Conservation (phyloP, 768 basidiomycete species). For the Chalciporus pseudorubinellus region DNA sequence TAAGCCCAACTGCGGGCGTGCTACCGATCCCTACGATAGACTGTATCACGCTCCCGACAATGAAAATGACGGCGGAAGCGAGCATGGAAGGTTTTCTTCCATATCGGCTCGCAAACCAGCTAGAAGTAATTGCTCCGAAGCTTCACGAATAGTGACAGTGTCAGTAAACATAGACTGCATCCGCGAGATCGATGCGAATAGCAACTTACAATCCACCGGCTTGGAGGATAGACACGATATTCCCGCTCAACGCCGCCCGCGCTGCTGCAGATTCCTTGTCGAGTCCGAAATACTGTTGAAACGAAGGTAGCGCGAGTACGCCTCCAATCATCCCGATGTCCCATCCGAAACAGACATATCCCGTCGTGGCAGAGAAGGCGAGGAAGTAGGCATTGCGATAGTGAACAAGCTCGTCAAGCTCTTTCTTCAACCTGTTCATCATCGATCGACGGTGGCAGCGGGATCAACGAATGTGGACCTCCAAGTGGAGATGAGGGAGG, state of each 20-base stretch:
- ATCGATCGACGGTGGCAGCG: background rate
- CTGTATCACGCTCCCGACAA: slow-evolving; percentile 37
- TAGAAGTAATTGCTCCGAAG: slow-evolving; percentile 30
- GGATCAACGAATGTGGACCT: background rate
- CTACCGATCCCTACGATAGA: slow-evolving; percentile 33
- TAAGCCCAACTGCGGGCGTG: slow-evolving; percentile 23
- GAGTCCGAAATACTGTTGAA: slow-evolving; percentile 35
- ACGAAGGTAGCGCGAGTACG: slow-evolving; percentile 35
- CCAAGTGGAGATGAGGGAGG: background rate
- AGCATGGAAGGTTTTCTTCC: slow-evolving; percentile 37
- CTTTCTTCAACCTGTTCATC: slow-evolving; percentile 23
- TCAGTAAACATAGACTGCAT: background rate
- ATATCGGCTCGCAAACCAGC: slow-evolving; percentile 29
- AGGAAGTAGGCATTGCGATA: slow-evolving; percentile 37
- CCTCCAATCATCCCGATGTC: slow-evolving; percentile 39
- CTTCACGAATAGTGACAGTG: slow-evolving; percentile 5
- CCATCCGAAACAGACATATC: slow-evolving; percentile 37
- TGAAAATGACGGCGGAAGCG: slow-evolving; percentile 30
- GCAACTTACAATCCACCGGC: slow-evolving; percentile 34
- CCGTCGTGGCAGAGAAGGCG: slow-evolving; percentile 33
- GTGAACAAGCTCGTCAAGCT: slow-evolving; percentile 19
- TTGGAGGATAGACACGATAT: slow-evolving; percentile 39
- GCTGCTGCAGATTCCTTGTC: slow-evolving; percentile 23
- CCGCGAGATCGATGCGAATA: background rate
- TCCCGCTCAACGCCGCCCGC: slow-evolving; percentile 31